Conservation (phyloP, 371 early-diverging fungal species). For the Sporodiniella umbellata region DNA sequence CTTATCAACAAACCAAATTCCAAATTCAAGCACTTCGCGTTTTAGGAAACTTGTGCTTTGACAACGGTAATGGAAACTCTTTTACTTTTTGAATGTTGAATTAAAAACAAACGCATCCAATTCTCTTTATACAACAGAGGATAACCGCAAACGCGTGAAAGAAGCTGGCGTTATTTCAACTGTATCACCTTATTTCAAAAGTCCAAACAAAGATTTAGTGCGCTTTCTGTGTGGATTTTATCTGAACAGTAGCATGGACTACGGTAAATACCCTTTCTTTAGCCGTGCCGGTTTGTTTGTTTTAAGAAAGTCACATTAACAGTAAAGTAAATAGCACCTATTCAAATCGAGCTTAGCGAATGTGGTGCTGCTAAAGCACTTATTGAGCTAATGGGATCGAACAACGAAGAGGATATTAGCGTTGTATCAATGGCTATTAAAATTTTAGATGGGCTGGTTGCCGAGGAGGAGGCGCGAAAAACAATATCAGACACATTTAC, state of each 20-base stretch:
- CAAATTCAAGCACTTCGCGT: conserved; percentile 66
- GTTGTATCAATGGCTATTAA: conserved; percentile 33
- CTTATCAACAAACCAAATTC: conserved; percentile 27
- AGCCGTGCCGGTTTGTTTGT: not conserved
- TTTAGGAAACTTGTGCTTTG: conserved; percentile 76
- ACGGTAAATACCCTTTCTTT: conserved; percentile 42
- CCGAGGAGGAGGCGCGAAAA: conserved; percentile 28
- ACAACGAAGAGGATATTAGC: conserved; percentile 34
- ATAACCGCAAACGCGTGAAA: conserved; percentile 61
- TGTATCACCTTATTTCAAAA: conserved; percentile 41
- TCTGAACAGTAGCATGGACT: conserved; percentile 75
- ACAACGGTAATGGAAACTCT: conserved; percentile 55
- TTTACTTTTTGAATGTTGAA: not conserved
- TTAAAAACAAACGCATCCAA: not conserved
- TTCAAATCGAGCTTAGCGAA: conserved; percentile 37
- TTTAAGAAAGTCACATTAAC: not conserved
- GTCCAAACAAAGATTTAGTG: conserved; percentile 37
- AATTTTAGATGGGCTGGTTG: conserved; percentile 27
- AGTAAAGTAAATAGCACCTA: conserved; percentile 31
- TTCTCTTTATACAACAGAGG: conserved; percentile 42
- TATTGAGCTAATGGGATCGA: conserved; percentile 32
- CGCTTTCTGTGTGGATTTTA: conserved; percentile 67
- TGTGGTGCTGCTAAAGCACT: conserved; percentile 35
- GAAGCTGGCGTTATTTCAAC: conserved; percentile 46
- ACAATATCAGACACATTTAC: conserved; percentile 6